A percentile compares a stretch with the other conserved stretches of the same genome.
phyloP scores from a whole-genome alignment of 495 filamentous ascomycete genomes.

The Penicillium roqueforti region DNA sequence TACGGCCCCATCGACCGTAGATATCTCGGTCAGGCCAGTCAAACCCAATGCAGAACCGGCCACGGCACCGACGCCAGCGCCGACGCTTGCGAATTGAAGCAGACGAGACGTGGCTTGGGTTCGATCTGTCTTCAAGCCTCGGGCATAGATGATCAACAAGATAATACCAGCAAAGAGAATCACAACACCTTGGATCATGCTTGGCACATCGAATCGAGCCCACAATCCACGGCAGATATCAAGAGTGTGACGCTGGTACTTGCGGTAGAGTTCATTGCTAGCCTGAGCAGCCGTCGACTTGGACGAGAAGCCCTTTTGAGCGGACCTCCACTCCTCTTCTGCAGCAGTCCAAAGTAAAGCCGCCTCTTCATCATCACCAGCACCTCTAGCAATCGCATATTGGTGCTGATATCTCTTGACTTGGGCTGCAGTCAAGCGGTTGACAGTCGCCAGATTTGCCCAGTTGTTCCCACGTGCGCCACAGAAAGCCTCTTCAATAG shows the following conservation, averaged over 20 bases:
- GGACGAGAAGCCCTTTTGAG: constrained; percentile 36
- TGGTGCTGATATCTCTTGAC: constrained; percentile 81
- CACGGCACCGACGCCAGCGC: constrained; percentile 39
- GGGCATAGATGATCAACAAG: constrained; percentile 67
- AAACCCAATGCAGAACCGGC: constrained; percentile 26
- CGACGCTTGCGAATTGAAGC: constrained; percentile 39
- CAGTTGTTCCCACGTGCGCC: constrained; percentile 63
- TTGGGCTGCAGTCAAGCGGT: constrained; percentile 73
- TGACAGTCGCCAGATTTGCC: constrained; percentile 69
- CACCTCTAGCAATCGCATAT: constrained; percentile 57
- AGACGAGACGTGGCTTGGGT: constrained; percentile 50
- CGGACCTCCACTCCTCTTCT: constrained; percentile 40
- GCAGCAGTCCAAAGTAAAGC: constrained; percentile 56
- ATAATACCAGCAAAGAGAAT: constrained; percentile 64
- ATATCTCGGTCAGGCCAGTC: constrained; percentile 23
- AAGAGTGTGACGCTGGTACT: constrained; percentile 75
- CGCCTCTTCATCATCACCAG: constrained; percentile 57
- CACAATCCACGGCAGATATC: constrained; percentile 79
- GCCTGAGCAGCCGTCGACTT: constrained; percentile 32
- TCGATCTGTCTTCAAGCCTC: constrained; percentile 49
- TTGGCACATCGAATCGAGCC: constrained; percentile 82
- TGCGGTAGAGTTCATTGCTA: constrained; percentile 58
- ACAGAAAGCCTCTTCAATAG: constrained; percentile 90
- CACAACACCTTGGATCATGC: constrained; percentile 74
- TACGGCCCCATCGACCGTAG: constrained; percentile 28